A percentile compares a stretch with the other conserved stretches of the same genome.
Evolutionary conservation across 2,329 filamentous ascomycete species (phyloP).

Genomic region (Cladophialophora chaetospira): DNA sequence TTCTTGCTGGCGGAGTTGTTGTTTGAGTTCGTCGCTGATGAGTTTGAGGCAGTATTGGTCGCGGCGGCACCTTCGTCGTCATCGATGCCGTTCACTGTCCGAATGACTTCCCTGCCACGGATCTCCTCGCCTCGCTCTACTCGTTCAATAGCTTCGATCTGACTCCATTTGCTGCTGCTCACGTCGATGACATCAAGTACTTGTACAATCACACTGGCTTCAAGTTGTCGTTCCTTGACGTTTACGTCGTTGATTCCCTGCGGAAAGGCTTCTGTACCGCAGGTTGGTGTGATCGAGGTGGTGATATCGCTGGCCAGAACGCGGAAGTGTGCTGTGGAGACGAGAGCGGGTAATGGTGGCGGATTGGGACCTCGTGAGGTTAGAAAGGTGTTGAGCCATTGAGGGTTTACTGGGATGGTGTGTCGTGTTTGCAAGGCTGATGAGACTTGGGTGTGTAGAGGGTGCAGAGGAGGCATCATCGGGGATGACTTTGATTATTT

Average conservation of each 20-base stretch:
- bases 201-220: constrained; percentile 71
- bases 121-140: constrained; percentile 54
- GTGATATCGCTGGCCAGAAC: constrained; percentile 78
- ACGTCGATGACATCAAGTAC: constrained; percentile 86
- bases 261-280: constrained; percentile 57
- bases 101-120: constrained; percentile 77
- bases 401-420: constrained; percentile 32
- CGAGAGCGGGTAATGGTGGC: constrained; percentile 64
- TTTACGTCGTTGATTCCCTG: constrained; percentile 56
- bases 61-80: constrained; percentile 39
- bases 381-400: constrained; percentile 55
- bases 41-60: constrained; percentile 20
- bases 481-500: neutral
- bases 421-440: constrained; percentile 26
- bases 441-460: constrained; percentile 22
- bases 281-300: constrained; percentile 51
- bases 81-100: constrained; percentile 62
- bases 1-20: constrained; percentile 3
- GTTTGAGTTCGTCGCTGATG: constrained; percentile 23
- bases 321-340: constrained; percentile 78
- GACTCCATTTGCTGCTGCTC: constrained; percentile 76
- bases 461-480: constrained; percentile 13
- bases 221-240: constrained; percentile 59
- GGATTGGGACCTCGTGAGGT: constrained; percentile 57
- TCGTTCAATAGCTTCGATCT: constrained; percentile 71